Base-by-base conservation (phyloP, 106 monocot species). In the Allium fistulosum region DNA sequence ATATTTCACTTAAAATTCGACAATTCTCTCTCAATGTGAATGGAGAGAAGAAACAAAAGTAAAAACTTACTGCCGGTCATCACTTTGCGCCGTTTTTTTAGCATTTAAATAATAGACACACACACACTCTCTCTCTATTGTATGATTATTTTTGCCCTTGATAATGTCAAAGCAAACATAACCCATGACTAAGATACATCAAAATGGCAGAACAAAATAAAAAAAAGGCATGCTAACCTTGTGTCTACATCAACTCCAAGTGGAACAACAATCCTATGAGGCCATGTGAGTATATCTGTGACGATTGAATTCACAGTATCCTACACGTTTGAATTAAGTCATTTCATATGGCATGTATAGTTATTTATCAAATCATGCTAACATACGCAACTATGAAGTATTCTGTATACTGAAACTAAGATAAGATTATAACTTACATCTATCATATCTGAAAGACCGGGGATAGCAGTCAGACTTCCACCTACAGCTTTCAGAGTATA, bases 401-500 rank as follows among this genome's bases (percentile, higher is more conserved):
- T 17, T 70, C 57, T n/a, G 17, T 14, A 7, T 5, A 4, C 15
- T 51, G 58, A 46, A 47, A 70, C 16, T 2, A 11, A 15, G 58
- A 58, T 9, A 8, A 10, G 18, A 22, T 22, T 22, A 22, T 26
- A 59, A 80, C 90, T 78, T 62, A 90, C 90, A 70, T 90, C 94
- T 74, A 90, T 94, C 90, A 90, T 97, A 69, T 97, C 96, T 48
- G 96, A 92, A 59, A 97, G 80, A 49, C 96, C 96, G 66, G 96
- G 96, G 53, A 97, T 78, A 66, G 96, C 96, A 58, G 90, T 84
- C 65, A 94, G 63, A 50, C 94, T 94, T 84, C 94, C 94, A 66
- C 94, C 90, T 0, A 94, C 78, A 71, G 94, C 94, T 69, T 90
- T 90, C 76, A 90, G 58, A 8, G 75, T 80, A 68, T 94, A 94